Evolutionary conservation across 2,329 filamentous ascomycete genomes (phyloP).

Genomic region (Pseudocercospora pini-densiflorae): DNA sequence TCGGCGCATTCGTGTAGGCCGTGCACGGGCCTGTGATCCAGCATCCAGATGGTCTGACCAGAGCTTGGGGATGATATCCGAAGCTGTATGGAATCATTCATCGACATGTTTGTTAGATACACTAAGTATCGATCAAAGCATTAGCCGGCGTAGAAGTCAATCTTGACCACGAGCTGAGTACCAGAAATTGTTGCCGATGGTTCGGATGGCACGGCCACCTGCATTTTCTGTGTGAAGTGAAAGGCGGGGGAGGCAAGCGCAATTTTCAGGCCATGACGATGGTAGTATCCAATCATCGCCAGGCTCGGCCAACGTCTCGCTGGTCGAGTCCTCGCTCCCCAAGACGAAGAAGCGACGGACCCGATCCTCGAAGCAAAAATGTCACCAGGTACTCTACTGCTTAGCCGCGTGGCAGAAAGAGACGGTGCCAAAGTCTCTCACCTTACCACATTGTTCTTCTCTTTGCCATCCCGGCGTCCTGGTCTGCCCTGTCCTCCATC

Average conservation of each 20-base stretch:
- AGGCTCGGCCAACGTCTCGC: neutral
- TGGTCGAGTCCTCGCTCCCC: neutral
- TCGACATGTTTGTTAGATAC: too few relatives aligned
- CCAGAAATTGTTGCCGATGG: too few relatives aligned
- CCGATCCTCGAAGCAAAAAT: neutral
- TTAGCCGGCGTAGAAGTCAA: too few relatives aligned
- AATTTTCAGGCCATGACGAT: conserved; percentile 2
- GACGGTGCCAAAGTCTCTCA: conserved; percentile 14
- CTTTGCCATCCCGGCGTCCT: neutral
- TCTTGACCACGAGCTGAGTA: too few relatives aligned
- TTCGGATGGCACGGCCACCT: neutral
- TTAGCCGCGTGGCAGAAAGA: conserved; percentile 17
- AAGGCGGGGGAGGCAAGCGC: neutral
- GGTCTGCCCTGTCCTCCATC: neutral
- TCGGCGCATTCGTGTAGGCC: neutral
- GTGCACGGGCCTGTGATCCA: neutral
- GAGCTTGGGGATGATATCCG: too few relatives aligned
- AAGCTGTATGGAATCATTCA: too few relatives aligned
- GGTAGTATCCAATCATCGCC: neutral
- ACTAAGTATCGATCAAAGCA: too few relatives aligned
- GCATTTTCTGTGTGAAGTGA: neutral
- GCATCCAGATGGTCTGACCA: too few relatives aligned
- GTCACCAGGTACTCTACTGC: neutral
- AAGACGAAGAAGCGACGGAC: neutral
- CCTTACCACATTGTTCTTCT: conserved; percentile 7